phyloP scores from a whole-genome alignment of 768 basidiomycete genomes.

The Boletellus sp. region DNA sequence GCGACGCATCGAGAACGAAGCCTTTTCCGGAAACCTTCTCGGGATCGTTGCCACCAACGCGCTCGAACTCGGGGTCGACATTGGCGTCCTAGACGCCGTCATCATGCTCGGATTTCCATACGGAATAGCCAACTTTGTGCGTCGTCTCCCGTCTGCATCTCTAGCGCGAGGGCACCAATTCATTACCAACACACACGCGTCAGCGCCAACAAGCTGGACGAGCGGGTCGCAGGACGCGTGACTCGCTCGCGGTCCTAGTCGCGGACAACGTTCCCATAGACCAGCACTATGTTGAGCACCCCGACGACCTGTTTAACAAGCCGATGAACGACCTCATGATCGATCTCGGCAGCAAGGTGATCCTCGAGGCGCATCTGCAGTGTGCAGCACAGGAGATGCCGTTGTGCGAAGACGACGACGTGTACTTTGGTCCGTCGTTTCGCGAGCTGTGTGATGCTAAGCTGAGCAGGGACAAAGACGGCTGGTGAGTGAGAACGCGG shows the following conservation, averaged over 20 bases:
- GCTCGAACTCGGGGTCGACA: conserved; percentile 88
- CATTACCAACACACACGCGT: not conserved
- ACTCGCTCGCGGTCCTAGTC: conserved; percentile 74
- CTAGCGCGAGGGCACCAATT: not conserved
- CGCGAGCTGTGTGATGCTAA: conserved; percentile 56
- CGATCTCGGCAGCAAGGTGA: conserved; percentile 68
- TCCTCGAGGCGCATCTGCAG: conserved; percentile 83
- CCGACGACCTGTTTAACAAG: conserved; percentile 66
- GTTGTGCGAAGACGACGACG: conserved; percentile 55
- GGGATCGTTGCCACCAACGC: conserved; percentile 91
- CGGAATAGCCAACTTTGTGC: conserved; percentile 75
- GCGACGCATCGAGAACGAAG: conserved; percentile 78
- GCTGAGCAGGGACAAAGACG: conserved; percentile 68
- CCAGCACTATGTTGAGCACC: conserved; percentile 66
- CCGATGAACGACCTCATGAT: conserved; percentile 60
- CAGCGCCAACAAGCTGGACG: conserved; percentile 88
- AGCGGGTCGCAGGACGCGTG: conserved; percentile 76
- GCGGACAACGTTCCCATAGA: conserved; percentile 69
- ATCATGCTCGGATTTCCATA: conserved; percentile 86
- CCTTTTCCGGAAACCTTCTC: conserved; percentile 78
- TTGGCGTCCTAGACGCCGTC: conserved; percentile 83
- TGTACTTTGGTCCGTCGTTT: conserved; percentile 68
- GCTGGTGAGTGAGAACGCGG: conserved; percentile 51
- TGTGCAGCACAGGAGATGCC: conserved; percentile 90
- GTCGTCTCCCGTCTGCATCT: conserved; percentile 17